A percentile compares a stretch with the other conserved stretches of the same genome.
Evolutionary conservation across 805 yeast species (phyloP).

Genomic region (Candida endomychidarum): DNA sequence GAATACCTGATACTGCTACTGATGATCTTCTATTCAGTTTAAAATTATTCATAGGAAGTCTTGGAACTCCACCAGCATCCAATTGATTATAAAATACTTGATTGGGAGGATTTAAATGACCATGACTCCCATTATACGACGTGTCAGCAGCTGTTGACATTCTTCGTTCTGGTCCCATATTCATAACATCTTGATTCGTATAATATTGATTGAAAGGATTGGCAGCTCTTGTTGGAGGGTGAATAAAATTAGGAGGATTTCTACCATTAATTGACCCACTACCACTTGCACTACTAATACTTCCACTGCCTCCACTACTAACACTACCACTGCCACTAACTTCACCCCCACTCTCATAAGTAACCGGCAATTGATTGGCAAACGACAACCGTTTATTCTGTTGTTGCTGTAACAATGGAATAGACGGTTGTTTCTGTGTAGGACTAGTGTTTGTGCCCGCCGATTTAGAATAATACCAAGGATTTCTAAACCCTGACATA

Average conservation of each 20-base stretch:
- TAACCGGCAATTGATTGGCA: slow-evolving; percentile 48
- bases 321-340: slow-evolving; percentile 11
- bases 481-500: slow-evolving; percentile 38
- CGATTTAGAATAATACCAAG: slow-evolving; percentile 41
- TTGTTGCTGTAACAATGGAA: slow-evolving; percentile 25
- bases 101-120: background rate
- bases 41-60: background rate
- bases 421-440: slow-evolving; percentile 24
- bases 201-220: slow-evolving; percentile 46
- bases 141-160: slow-evolving; percentile 17
- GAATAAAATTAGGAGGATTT: slow-evolving; percentile 29
- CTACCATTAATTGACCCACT: too few relatives aligned
- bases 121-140: slow-evolving; percentile 1
- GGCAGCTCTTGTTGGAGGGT: slow-evolving; percentile 46
- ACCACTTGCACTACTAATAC: too few relatives aligned
- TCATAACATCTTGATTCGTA: slow-evolving; percentile 36
- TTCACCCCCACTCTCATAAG: slow-evolving; percentile 44
- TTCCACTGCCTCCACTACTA: slow-evolving; percentile 10
- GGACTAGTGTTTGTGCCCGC: slow-evolving; percentile 12
- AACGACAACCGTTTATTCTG: slow-evolving; percentile 35
- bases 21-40: slow-evolving; percentile 14
- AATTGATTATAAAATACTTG: slow-evolving; percentile 4
- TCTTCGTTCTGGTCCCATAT: slow-evolving; percentile 21
- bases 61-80: background rate
- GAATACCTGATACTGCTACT: slow-evolving; percentile 14